Evolutionary conservation across 805 yeast genomes (phyloP).

Genomic region (Lipomyces yamanashiensis): DNA sequence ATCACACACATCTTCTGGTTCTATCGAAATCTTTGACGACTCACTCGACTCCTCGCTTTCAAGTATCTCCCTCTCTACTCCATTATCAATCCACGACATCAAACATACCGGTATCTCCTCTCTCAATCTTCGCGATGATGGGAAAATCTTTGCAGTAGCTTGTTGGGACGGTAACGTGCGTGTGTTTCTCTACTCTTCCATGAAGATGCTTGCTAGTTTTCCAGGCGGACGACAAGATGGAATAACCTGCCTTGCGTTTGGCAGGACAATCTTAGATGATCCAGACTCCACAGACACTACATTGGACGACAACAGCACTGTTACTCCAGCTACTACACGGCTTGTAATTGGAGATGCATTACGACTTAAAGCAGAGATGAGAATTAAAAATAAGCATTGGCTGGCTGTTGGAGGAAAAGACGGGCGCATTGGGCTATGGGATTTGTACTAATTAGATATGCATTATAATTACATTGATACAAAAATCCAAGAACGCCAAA

Average conservation of each 20-base stretch:
- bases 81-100: conserved; percentile 26
- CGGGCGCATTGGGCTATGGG: conserved; percentile 55
- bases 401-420: conserved; percentile 61
- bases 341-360: conserved; percentile 3
- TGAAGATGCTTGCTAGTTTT: conserved; percentile 45
- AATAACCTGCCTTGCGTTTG: conserved; percentile 39
- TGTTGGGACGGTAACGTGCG: conserved; percentile 51
- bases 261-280: neutral
- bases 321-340: neutral
- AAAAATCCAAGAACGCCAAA: neutral
- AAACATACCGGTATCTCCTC: conserved; percentile 44
- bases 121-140: conserved; percentile 39
- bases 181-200: conserved; percentile 39
- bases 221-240: conserved; percentile 43
- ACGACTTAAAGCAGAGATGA: conserved; percentile 9
- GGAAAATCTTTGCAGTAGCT: conserved; percentile 42
- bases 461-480: neutral
- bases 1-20: neutral
- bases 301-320: neutral
- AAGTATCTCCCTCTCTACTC: conserved; percentile 1
- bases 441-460: conserved; percentile 24
- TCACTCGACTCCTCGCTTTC: neutral
- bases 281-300: neutral
- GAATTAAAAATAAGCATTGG: conserved; percentile 38
- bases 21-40: conserved; percentile 9